These are phyloP conservation scores for Eucalyptus erythrocorys DNA, from an alignment of 345 rosid species.

Conservation along the genomic window DNA sequence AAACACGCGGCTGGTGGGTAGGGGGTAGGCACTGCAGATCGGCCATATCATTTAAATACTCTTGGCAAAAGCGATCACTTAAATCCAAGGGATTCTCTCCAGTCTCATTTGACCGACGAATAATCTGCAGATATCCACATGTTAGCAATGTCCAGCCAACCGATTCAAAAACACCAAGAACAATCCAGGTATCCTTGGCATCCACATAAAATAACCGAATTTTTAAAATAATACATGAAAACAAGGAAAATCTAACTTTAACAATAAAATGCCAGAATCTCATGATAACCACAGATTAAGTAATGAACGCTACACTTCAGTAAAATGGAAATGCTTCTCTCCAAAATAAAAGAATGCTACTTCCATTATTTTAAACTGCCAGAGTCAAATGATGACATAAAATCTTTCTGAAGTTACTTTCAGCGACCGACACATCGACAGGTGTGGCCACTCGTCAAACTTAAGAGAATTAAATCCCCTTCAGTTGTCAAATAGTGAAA, in stretches of 20 bases:
- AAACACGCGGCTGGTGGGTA: conserved; percentile 68
- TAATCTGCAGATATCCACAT: conserved; percentile 34
- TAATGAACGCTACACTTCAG: background rate
- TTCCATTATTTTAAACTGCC: background rate
- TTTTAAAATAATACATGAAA: background rate
- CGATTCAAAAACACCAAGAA: background rate
- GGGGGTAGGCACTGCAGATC: conserved; percentile 75
- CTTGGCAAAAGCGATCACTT: conserved; percentile 62
- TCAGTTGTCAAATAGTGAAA: background rate
- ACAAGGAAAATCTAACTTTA: background rate
- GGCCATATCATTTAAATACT: conserved; percentile 62
- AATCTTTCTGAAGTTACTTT: background rate
- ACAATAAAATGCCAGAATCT: background rate
- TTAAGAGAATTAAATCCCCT: background rate
- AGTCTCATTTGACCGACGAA: conserved; percentile 51
- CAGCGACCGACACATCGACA: background rate
- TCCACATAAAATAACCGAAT: background rate
- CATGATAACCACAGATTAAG: background rate
- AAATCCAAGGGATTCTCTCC: conserved; percentile 44
- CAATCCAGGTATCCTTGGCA: background rate
- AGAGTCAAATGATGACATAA: background rate
- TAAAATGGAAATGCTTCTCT: background rate
- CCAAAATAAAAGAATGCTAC: background rate
- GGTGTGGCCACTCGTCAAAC: background rate
- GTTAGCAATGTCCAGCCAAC: background rate